Evolutionary conservation across 371 early-diverging fungal species (phyloP).

Genomic region (Mucor saturninus): DNA sequence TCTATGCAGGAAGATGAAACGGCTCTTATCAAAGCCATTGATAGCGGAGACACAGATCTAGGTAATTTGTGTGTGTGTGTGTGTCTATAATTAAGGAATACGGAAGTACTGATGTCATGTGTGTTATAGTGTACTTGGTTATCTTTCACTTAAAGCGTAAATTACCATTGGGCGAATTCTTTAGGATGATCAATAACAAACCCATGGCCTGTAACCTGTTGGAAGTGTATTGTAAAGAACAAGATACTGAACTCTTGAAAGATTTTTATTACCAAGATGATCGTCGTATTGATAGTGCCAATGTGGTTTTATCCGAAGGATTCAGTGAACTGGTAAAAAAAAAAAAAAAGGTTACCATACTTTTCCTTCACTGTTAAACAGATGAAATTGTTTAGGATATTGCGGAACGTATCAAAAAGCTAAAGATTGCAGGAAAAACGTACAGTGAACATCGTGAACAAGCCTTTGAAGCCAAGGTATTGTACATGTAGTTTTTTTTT

Average conservation of each 20-base stretch:
- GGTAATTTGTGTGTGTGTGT: slow-evolving; percentile 46
- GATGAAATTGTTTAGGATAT: slow-evolving; percentile 30
- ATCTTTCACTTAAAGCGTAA: slow-evolving; percentile 88
- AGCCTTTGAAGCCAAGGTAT: slow-evolving; percentile 77
- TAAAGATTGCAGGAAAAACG: slow-evolving; percentile 71
- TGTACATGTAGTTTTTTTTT: slow-evolving; percentile 12
- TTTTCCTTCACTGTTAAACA: too few relatives aligned
- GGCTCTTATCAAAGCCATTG: slow-evolving; percentile 89
- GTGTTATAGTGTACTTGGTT: slow-evolving; percentile 79
- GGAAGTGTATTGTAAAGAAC: slow-evolving; percentile 81
- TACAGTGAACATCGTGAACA: slow-evolving; percentile 77
- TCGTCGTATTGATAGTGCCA: slow-evolving; percentile 75
- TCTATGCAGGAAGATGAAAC: slow-evolving; percentile 91
- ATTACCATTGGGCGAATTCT: slow-evolving; percentile 85
- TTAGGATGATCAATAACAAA: slow-evolving; percentile 81
- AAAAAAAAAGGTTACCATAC: slow-evolving; percentile 15
- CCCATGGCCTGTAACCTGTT: slow-evolving; percentile 83
- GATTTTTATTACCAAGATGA: slow-evolving; percentile 97
- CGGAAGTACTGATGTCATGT: too few relatives aligned
- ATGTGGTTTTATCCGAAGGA: slow-evolving; percentile 63
- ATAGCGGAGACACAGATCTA: slow-evolving; percentile 94
- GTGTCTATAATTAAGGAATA: too few relatives aligned
- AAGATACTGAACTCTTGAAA: slow-evolving; percentile 77
- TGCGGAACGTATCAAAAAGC: slow-evolving; percentile 65
- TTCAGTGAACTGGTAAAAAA: slow-evolving; percentile 56